A percentile compares a stretch with the other conserved stretches of the same genome.
phyloP scores from a whole-genome alignment of 768 basidiomycete species.

The Cystobasidium ongulense region DNA sequence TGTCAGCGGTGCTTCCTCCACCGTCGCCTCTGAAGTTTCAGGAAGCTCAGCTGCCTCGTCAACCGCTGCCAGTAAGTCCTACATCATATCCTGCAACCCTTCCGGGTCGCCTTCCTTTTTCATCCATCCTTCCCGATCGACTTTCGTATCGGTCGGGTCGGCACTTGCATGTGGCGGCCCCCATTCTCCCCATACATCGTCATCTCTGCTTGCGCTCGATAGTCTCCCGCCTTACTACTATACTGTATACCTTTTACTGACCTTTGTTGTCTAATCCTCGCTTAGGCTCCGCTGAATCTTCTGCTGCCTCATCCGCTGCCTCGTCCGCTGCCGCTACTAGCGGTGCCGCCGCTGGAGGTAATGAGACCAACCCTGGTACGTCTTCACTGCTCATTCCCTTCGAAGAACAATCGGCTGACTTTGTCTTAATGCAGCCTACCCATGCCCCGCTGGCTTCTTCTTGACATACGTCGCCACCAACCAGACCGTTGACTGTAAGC shows the following conservation, averaged over 20 bases:
- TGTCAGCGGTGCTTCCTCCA: not conserved
- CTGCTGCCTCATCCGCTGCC: not conserved
- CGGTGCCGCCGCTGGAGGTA: not conserved
- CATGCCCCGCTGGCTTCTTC: conserved; percentile 27
- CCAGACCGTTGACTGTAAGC: conserved; percentile 8
- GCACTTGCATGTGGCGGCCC: not conserved
- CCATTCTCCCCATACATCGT: too few species aligned
- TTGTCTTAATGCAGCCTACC: not conserved
- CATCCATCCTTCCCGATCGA: not conserved
- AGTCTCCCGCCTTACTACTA: too few species aligned
- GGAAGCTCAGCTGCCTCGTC: not conserved
- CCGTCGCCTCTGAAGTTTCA: not conserved
- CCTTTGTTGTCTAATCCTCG: not conserved
- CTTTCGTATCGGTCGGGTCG: not conserved
- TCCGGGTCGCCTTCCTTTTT: not conserved
- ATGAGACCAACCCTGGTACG: conserved; percentile 4
- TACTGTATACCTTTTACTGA: too few species aligned
- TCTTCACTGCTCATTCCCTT: not conserved
- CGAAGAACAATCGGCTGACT: not conserved
- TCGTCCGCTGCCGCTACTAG: not conserved
- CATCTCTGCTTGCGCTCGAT: not conserved
- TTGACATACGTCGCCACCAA: conserved; percentile 19
- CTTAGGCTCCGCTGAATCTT: not conserved
- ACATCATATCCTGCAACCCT: not conserved
- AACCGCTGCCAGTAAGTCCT: not conserved